These are phyloP conservation scores for Pleurotus ostreatus DNA, from an alignment of 768 basidiomycete genomes.

Conservation along the genomic window DNA sequence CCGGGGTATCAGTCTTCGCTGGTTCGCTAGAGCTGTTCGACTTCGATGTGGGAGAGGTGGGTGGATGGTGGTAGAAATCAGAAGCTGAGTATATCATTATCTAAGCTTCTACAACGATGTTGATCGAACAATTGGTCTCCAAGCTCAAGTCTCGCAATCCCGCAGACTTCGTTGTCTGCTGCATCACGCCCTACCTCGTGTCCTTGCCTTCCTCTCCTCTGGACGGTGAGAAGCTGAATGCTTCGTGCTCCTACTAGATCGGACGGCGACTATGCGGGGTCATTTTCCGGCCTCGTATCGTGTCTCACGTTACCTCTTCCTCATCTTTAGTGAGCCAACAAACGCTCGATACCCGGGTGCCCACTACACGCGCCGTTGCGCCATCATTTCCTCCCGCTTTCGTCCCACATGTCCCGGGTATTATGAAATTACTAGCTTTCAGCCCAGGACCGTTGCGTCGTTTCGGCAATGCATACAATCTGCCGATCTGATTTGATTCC, in stretches of 20 bases:
- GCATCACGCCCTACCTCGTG: too few relatives aligned
- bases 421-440: slow-evolving; percentile 3
- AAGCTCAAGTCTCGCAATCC: too few relatives aligned
- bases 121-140: too few relatives aligned
- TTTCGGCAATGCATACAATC: neutral
- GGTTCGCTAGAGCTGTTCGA: too few relatives aligned
- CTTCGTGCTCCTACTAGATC: slow-evolving; percentile 2
- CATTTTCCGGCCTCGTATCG: neutral
- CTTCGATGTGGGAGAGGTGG: too few relatives aligned
- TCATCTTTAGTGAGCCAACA: neutral
- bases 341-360: neutral
- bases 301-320: neutral
- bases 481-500: slow-evolving; percentile 5
- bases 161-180: too few relatives aligned
- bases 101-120: too few relatives aligned
- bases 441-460: neutral
- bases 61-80: too few relatives aligned
- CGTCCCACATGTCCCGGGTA: slow-evolving; percentile 4
- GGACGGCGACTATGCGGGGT: slow-evolving; percentile 1
- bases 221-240: neutral
- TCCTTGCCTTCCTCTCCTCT: neutral
- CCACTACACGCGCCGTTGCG: neutral
- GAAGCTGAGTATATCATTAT: too few relatives aligned
- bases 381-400: neutral
- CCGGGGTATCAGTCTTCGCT: neutral